Percentiles rank a stretch among this genome's conserved stretches.
These are phyloP conservation scores for Lactarius psammicola DNA, from an alignment of 768 basidiomycete species.

Conservation along the genomic window DNA sequence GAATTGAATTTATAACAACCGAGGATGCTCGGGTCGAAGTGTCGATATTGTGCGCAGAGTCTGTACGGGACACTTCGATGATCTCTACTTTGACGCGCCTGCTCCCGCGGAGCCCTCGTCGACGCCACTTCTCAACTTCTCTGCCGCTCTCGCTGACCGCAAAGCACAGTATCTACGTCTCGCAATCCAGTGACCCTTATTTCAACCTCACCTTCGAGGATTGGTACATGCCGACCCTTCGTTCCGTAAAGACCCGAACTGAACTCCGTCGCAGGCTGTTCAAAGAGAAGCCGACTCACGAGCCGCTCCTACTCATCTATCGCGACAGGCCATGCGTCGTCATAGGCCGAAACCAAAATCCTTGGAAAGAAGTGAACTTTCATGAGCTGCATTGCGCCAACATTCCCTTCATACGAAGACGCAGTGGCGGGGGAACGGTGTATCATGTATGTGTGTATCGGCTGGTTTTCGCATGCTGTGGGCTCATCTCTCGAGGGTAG, in stretches of 20 bases:
- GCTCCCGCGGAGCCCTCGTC: slow-evolving; percentile 16
- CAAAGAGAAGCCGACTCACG: slow-evolving; percentile 61
- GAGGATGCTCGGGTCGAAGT: no score
- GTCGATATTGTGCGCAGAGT: background rate
- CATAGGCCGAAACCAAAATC: slow-evolving; percentile 95
- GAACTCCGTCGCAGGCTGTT: slow-evolving; percentile 62
- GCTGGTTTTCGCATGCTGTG: background rate
- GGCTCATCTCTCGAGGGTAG: slow-evolving; percentile 43
- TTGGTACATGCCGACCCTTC: slow-evolving; percentile 52
- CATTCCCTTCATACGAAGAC: slow-evolving; percentile 77
- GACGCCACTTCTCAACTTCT: slow-evolving; percentile 14
- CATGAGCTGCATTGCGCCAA: slow-evolving; percentile 46
- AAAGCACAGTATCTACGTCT: slow-evolving; percentile 64
- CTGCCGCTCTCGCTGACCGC: slow-evolving; percentile 14
- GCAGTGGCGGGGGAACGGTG: slow-evolving; percentile 94
- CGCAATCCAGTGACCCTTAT: slow-evolving; percentile 75
- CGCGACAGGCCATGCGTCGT: slow-evolving; percentile 86
- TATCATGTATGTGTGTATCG: slow-evolving; percentile 69
- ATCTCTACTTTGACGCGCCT: slow-evolving; percentile 34
- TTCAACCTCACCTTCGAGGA: slow-evolving; percentile 92
- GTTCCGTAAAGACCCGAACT: slow-evolving; percentile 33
- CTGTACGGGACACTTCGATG: slow-evolving; percentile 9
- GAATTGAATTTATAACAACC: background rate
- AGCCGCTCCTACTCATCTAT: slow-evolving; percentile 83
- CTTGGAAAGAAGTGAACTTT: slow-evolving; percentile 96